phyloP scores from a whole-genome alignment of 768 basidiomycete genomes.

The Gloeostereum incarnatum region DNA sequence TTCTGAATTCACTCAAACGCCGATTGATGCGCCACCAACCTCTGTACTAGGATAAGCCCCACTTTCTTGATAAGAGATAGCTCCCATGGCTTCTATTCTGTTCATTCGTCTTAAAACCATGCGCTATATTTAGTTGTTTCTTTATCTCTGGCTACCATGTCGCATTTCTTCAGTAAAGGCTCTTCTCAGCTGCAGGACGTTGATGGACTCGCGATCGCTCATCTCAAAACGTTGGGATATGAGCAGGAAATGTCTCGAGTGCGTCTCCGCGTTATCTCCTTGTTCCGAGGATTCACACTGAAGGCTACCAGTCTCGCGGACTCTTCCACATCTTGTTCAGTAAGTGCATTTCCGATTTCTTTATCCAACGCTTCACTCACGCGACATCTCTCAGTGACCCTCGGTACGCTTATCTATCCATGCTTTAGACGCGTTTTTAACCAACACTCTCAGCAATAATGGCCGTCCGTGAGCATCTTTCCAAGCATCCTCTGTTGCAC shows the following conservation, averaged over 20 bases:
- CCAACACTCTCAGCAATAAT: conserved; percentile 34
- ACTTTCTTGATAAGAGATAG: too few relatives aligned
- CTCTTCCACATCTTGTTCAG: conserved; percentile 46
- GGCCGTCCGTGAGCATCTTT: conserved; percentile 44
- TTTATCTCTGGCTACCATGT: too few relatives aligned
- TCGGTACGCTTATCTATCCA: conserved; percentile 23
- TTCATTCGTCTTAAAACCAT: too few relatives aligned
- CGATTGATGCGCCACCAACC: too few relatives aligned
- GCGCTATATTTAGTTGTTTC: too few relatives aligned
- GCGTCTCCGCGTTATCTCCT: conserved; percentile 1
- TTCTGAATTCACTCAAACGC: too few relatives aligned
- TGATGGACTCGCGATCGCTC: conserved; percentile 19
- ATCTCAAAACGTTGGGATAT: conserved; percentile 45
- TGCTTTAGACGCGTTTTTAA: conserved; percentile 5
- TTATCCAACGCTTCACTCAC: conserved; percentile 1
- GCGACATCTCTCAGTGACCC: conserved; percentile 26
- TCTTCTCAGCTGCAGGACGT: conserved; percentile 10
- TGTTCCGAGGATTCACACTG: neutral
- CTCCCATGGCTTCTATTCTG: too few relatives aligned
- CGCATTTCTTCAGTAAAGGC: too few relatives aligned
- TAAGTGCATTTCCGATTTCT: conserved; percentile 16
- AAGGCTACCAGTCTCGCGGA: conserved; percentile 31
- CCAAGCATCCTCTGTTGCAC: neutral
- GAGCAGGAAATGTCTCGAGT: conserved; percentile 46
- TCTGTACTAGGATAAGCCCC: too few relatives aligned